Evolutionary conservation across 768 basidiomycete species (phyloP), one percentile per base, ranked within the genome.

Genomic region (Rhodotorula kratochvilovae): DNA sequence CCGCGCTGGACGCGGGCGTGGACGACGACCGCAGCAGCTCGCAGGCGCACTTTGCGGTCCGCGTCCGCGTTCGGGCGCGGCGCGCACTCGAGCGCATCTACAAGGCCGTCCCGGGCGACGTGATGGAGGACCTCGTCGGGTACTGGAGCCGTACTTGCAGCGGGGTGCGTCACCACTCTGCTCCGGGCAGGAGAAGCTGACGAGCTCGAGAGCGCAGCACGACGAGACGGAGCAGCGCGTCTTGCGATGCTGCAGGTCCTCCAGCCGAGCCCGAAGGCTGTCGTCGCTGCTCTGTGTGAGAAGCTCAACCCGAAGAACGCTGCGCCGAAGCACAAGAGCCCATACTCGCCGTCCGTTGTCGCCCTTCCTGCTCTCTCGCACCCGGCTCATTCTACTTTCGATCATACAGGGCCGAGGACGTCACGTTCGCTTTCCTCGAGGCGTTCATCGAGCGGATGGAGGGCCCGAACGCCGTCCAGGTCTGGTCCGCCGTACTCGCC

Each of bases 241-340:
- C 3, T 94, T 77, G 89, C 92, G 67, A 83, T 95, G 33, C 83
- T 95, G 21, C 92, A 96, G 78, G 82, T 88, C 25, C 85, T 98
- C 42, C 85, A 92, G 13, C 84, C 90, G 6, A 95, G 86, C 78
- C 89, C 92, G 7, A 92, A 92, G 76, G 89, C 85, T 64, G 87
- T 90, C 15, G 92, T 97, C 2, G 88, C 91, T 72, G 88, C 94
- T 85, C 82, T 92, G 43, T 93, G 91, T 78, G 92, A 96, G 78
- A 88, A 88, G 76, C 89, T 92, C 57, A 68, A 63, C 36, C 58
- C 67, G 23, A 74, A 70, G 59, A 46, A 33, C 5, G 36, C 57
- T 0, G 2, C 46, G 39, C 5, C 33, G 17, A 73, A 70, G 57
- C 53, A 59, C 43, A 45, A 35, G 56, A 68, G 29, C n/a, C 67